Evolutionary conservation across 2,329 filamentous ascomycete genomes (phyloP).

Genomic region (Dothistroma pini): DNA sequence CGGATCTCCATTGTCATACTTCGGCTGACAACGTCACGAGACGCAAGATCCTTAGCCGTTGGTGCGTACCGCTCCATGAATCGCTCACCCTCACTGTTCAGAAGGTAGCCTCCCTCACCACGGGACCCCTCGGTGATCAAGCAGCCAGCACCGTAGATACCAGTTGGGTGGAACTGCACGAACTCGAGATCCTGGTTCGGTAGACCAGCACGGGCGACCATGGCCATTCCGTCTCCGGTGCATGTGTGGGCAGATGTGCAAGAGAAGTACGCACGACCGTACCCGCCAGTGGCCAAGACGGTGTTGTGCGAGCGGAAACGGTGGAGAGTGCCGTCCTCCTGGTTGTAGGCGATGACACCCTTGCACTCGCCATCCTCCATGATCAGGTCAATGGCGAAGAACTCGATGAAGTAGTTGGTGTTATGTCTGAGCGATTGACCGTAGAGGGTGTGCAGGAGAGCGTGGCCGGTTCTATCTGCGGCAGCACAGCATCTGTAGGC

Average conservation of each 20-base stretch:
- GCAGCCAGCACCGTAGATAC: slow-evolving; percentile 97
- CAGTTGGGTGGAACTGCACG: slow-evolving; percentile 98
- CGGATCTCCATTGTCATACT: slow-evolving; percentile 99
- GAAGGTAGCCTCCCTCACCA: slow-evolving; percentile 95
- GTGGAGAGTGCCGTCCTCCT: slow-evolving; percentile 97
- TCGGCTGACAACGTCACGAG: slow-evolving; percentile 91
- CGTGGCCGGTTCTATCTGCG: slow-evolving; percentile 94
- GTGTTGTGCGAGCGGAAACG: slow-evolving; percentile 97
- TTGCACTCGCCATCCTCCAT: slow-evolving; percentile 98
- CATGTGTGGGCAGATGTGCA: slow-evolving; percentile 98
- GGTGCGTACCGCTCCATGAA: slow-evolving; percentile 99
- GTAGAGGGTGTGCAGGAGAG: slow-evolving; percentile 96
- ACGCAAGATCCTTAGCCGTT: slow-evolving; percentile 95
- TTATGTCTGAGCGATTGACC: slow-evolving; percentile 95
- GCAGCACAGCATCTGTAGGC: slow-evolving; percentile 97
- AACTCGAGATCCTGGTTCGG: slow-evolving; percentile 99
- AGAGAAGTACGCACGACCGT: slow-evolving; percentile 96
- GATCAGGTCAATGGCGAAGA: slow-evolving; percentile 93
- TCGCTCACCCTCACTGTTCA: slow-evolving; percentile 96
- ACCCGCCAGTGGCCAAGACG: slow-evolving; percentile 93
- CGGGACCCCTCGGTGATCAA: slow-evolving; percentile 97
- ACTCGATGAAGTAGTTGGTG: slow-evolving; percentile 99
- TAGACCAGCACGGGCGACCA: slow-evolving; percentile 95
- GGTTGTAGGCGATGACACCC: slow-evolving; percentile 95
- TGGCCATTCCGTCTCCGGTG: slow-evolving; percentile 98